Evolutionary conservation across 192 early-diverging fungal genomes (phyloP), one percentile per base, ranked within the genome.

Genomic region (Phycomyces blakesleeanus): DNA sequence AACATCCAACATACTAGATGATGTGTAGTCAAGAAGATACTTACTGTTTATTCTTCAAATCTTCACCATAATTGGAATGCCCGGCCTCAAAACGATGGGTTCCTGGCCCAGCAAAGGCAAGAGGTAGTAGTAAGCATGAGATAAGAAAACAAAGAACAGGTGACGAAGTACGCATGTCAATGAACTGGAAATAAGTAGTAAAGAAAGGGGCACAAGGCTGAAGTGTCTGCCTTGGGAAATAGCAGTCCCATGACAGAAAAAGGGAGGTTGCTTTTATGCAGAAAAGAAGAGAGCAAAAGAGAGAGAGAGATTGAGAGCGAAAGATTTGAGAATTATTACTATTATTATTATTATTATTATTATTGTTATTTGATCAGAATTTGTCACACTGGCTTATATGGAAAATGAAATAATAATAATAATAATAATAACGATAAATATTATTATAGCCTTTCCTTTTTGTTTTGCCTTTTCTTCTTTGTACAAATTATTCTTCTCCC

Each of bases 41-140:
- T 55, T 60, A 73, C 71, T 68, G 49, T 59, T 68, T 67, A 51
- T 73, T 63, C 0, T 60, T 41, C 39, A 67, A 53, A 11, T 63
- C 44, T 9, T 63, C 37, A 12, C 71, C 71, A 59, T 73, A 73
- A 41, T 73, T 73, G 37, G 61, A 63, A 16, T 73, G 64, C 26
- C 44, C 53, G 20, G 53, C 27, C 5, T 73, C 54, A n/a, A 58
- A 73, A 0, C 65, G 52, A 22, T 71, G 62, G 18, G 44, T 64
- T 27, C 69, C 69, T 55, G 57, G 62, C 6, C 63, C 69, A 18
- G 55, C 56, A 34, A 44, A 26, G 5, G 42, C 62, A 4, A 55
- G 21, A 37, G 25, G 47, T 22, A 61, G 5, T 16, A 61, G n/a
- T n/a, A 16, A 39, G n/a, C n/a, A 15, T 47, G 15, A 59, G 15